phyloP scores from a whole-genome alignment of 2,329 filamentous ascomycete genomes.

The Penicillium sp. region DNA sequence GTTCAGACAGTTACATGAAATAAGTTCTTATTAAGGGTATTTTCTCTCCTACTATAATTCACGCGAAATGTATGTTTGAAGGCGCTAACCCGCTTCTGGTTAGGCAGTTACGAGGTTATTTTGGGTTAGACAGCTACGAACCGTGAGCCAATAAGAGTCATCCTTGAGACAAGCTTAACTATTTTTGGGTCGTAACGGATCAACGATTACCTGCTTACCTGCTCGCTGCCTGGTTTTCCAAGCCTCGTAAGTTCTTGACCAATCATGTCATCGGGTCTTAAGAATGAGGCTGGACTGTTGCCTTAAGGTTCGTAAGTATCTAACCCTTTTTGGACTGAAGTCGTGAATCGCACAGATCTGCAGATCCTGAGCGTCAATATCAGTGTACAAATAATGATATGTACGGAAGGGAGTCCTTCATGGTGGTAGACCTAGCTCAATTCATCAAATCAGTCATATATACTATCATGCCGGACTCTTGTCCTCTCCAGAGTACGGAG shows the following conservation, averaged over 20 bases:
- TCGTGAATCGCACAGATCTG: background rate
- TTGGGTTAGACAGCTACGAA: background rate
- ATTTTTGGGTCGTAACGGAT: background rate
- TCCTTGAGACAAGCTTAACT: background rate
- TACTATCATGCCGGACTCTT: too few species aligned
- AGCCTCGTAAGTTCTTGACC: too few species aligned
- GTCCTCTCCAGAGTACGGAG: too few species aligned
- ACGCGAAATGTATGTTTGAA: too few species aligned
- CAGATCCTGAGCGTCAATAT: background rate
- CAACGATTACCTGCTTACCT: too few species aligned
- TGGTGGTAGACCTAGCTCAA: too few species aligned
- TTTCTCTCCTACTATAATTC: too few species aligned
- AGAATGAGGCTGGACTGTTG: background rate
- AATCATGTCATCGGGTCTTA: background rate
- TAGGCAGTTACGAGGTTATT: background rate
- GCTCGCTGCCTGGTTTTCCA: too few species aligned
- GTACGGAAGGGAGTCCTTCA: too few species aligned
- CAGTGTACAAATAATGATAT: too few species aligned
- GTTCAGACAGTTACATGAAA: background rate
- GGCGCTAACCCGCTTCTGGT: background rate
- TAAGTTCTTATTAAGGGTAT: too few species aligned
- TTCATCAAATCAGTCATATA: too few species aligned
- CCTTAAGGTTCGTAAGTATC: background rate
- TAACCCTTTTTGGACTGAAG: background rate
- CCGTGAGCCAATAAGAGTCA: background rate